Conservation (phyloP, 495 filamentous ascomycete genomes). For the Entonaema liquescens region DNA sequence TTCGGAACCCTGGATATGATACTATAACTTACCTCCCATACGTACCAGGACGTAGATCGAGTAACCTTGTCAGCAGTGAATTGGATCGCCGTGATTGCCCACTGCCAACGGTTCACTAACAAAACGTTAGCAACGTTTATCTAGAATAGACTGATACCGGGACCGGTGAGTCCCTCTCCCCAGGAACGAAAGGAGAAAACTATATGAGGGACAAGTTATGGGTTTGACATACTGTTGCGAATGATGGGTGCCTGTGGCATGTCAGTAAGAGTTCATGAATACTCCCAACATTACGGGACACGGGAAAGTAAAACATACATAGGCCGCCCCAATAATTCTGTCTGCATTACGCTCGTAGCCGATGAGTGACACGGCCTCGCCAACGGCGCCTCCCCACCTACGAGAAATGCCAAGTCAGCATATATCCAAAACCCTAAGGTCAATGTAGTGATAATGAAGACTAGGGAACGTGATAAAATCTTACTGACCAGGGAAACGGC, state of each 20-base stretch:
- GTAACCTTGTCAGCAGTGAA: constrained; percentile 64
- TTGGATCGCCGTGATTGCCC: constrained; percentile 57
- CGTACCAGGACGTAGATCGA: constrained; percentile 53
- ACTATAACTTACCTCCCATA: constrained; percentile 55
- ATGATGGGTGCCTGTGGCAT: constrained; percentile 47
- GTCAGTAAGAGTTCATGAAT: constrained; percentile 3
- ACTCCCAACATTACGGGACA: background rate
- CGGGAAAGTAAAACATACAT: constrained; percentile 21
- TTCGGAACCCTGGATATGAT: background rate
- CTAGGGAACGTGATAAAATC: background rate
- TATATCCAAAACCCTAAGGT: background rate
- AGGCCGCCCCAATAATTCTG: constrained; percentile 53
- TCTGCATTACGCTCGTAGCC: constrained; percentile 73
- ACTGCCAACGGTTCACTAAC: constrained; percentile 54
- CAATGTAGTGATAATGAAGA: background rate
- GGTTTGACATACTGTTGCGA: constrained; percentile 41
- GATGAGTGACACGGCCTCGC: constrained; percentile 73
- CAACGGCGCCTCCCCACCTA: constrained; percentile 66
- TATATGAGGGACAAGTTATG: background rate
- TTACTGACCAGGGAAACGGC: constrained; percentile 47
- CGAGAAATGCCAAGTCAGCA: constrained; percentile 43
- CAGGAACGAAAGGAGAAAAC: background rate
- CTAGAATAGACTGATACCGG: background rate
- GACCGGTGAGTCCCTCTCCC: background rate
- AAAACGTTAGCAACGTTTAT: background rate